A percentile compares a stretch with the other conserved stretches of the same genome.
Evolutionary conservation across 2,329 filamentous ascomycete genomes (phyloP).

Genomic region (Aureobasidium sp.): DNA sequence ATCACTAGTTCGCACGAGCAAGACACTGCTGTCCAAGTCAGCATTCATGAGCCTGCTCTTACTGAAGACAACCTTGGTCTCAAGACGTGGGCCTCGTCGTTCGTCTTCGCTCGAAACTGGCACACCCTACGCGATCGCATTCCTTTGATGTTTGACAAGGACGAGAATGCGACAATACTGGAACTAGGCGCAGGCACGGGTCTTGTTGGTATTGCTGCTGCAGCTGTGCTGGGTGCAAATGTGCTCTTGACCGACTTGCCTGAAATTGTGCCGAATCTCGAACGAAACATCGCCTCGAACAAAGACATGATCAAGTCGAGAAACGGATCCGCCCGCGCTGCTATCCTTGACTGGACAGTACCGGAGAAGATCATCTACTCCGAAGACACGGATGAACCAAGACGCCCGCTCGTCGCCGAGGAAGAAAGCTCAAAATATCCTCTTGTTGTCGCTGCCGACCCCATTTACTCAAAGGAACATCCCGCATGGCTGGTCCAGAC

Average conservation of each 20-base stretch:
- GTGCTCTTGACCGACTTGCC: slow-evolving; percentile 77
- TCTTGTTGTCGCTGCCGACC: slow-evolving; percentile 75
- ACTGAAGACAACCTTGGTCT: slow-evolving; percentile 81
- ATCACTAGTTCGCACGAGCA: slow-evolving; percentile 15
- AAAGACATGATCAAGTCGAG: slow-evolving; percentile 42
- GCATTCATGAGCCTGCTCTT: slow-evolving; percentile 75
- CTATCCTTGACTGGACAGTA: slow-evolving; percentile 63
- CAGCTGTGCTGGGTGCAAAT: slow-evolving; percentile 55
- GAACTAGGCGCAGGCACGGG: slow-evolving; percentile 89
- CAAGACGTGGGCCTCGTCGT: slow-evolving; percentile 94
- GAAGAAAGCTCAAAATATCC: slow-evolving; percentile 26
- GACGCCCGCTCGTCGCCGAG: neutral
- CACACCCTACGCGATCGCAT: slow-evolving; percentile 23
- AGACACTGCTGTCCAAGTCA: slow-evolving; percentile 47
- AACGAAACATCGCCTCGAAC: slow-evolving; percentile 64
- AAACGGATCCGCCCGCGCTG: slow-evolving; percentile 52
- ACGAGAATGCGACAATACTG: slow-evolving; percentile 37
- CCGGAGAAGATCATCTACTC: slow-evolving; percentile 34
- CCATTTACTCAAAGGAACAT: slow-evolving; percentile 78
- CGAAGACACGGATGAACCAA: neutral
- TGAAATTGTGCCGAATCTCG: slow-evolving; percentile 71
- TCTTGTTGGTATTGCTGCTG: slow-evolving; percentile 78
- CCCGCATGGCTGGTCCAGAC: slow-evolving; percentile 63
- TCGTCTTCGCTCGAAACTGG: slow-evolving; percentile 69
- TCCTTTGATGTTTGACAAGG: neutral